Base-by-base conservation (phyloP, 441 rosid species). In the Dalechampia spathulata region DNA sequence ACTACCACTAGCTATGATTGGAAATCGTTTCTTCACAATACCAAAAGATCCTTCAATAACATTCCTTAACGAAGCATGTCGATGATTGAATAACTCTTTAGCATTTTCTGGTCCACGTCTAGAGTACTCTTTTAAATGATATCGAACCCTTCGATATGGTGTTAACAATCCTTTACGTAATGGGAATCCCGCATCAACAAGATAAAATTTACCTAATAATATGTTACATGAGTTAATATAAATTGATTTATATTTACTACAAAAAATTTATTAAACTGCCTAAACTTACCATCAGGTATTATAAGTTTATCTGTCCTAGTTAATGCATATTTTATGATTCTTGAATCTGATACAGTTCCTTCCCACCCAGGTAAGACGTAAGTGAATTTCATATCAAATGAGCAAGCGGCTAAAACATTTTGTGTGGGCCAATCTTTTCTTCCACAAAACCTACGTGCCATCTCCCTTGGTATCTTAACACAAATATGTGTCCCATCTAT, bases 321-420 rank as follows among this genome's bases (percentile, higher is more conserved):
- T 42, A 55, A 16, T n/a, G 19, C 40, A 55, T 55, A 41, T 19
- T 55, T 55, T 1, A 55, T 1, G 0, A 55, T 42, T 27, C 49
- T 55, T 0, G 34, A 39, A 6, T 55, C 36, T 10, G 15, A 50
- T 30, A 19, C 10, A 6, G 16, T 51, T 16, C 26, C n/a, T 20
- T 51, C 26, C 25, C n/a, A 51, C 2, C 6, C 17, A 13, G 17
- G 25, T 5, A 52, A 52, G 2, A 52, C 16, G 13, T 34, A 34
- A 0, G 27, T 34, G 17, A 52, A 34, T 52, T 52, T 34, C 27
- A 52, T 0, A 36, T 36, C 16, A 34, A 52, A 52, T 3, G 43
- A 7, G 5, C 43, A 34, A 4, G 26, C 11, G 10, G 12, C 43
- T 15, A 52, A 34, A 0, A 20, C 16, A 52, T 36, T 20, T 20